Percentiles rank a stretch among this genome's conserved stretches.
phyloP scores from a whole-genome alignment of 1,284 basidiomycete genomes.

The Takashimella koratensis region DNA sequence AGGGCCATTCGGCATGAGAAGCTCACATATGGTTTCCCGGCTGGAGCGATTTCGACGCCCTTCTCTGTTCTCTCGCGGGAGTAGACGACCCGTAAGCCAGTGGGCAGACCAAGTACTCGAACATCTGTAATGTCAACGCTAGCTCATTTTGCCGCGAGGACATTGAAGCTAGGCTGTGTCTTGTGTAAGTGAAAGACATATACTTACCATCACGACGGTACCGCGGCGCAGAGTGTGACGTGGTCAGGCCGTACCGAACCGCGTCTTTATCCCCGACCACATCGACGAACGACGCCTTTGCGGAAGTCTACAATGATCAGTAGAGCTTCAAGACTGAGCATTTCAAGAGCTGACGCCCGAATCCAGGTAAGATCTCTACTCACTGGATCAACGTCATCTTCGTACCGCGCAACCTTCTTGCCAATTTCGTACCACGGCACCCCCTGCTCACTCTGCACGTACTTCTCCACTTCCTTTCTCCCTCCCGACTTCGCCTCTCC shows the following conservation, averaged over 20 bases:
- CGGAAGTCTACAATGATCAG: constrained; percentile 12
- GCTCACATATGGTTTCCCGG: constrained; percentile 29
- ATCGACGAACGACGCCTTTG: constrained; percentile 26
- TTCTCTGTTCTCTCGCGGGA: constrained; percentile 26
- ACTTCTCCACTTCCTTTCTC: background rate
- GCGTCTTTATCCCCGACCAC: constrained; percentile 32
- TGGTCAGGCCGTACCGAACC: constrained; percentile 17
- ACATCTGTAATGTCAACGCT: constrained; percentile 18
- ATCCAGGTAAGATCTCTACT: too few species aligned
- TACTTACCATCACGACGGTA: constrained; percentile 24
- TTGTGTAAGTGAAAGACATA: too few species aligned
- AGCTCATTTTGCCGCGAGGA: too few species aligned
- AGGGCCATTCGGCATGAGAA: background rate
- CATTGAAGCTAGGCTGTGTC: too few species aligned
- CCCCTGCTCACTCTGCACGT: constrained; percentile 13
- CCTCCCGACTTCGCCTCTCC: too few species aligned
- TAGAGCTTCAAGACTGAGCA: too few species aligned
- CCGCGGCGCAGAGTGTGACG: constrained; percentile 23
- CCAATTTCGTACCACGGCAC: constrained; percentile 30
- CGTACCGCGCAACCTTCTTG: background rate
- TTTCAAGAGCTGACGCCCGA: too few species aligned
- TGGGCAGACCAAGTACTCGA: constrained; percentile 23
- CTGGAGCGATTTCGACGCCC: constrained; percentile 32
- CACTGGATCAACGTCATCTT: constrained; percentile 15
- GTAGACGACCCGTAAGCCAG: constrained; percentile 25